Percentiles rank a stretch among this genome's conserved stretches.
Conservation (phyloP, 2,329 filamentous ascomycete species). For the Ilyonectria robusta region DNA sequence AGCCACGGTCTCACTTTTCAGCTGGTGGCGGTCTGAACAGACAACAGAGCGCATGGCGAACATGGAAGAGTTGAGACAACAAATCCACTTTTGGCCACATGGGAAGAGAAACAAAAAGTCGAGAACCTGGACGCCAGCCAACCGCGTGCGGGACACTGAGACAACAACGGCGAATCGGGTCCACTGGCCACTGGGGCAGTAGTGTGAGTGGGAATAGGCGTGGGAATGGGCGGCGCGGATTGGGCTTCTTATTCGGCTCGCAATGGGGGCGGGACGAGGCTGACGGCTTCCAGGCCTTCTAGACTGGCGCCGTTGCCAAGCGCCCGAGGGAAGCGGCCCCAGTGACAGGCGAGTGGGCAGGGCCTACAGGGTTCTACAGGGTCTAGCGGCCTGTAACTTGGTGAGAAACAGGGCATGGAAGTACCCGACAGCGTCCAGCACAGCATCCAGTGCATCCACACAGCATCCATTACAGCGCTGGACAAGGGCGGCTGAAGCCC, state of each 20-base stretch:
- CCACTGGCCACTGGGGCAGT: slow-evolving; percentile 11
- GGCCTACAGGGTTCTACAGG: background rate
- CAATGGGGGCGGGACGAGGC: slow-evolving; percentile 28
- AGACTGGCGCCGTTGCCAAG: slow-evolving; percentile 24
- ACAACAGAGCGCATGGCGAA: slow-evolving; percentile 6
- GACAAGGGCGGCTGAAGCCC: background rate
- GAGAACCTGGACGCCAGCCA: slow-evolving; percentile 15
- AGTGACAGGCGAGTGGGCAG: background rate
- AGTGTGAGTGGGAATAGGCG: background rate
- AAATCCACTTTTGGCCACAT: slow-evolving; percentile 15
- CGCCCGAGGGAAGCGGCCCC: slow-evolving; percentile 5
- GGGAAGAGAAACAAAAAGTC: slow-evolving; percentile 16
- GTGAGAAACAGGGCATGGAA: no score
- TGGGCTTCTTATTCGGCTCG: no score
- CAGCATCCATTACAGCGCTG: background rate
- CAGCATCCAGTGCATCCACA: background rate
- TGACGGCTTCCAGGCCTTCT: slow-evolving; percentile 30
- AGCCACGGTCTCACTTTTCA: background rate
- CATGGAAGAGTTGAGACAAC: slow-evolving; percentile 13
- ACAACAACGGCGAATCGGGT: slow-evolving; percentile 18
- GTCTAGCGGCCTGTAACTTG: no score
- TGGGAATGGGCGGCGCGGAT: background rate
- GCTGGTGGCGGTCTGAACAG: background rate
- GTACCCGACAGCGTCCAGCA: background rate
- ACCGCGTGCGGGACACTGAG: slow-evolving; percentile 25